These are phyloP conservation scores for Nadsonia fulvescens DNA, from an alignment of 805 yeast genomes.

Conservation along the genomic window DNA sequence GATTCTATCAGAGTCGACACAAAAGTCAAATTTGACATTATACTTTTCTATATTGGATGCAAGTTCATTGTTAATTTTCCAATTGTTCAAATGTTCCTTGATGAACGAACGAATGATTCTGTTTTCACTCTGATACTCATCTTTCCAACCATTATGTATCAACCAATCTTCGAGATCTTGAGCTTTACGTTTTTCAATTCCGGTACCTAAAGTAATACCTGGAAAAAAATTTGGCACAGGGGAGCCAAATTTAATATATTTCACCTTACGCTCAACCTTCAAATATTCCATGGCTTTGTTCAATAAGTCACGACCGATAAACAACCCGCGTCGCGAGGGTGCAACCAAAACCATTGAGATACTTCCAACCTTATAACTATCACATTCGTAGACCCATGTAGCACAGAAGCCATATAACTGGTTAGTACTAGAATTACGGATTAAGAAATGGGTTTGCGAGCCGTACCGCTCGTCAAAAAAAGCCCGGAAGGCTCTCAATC, in stretches of 20 bases:
- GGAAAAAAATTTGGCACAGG: conserved; percentile 28
- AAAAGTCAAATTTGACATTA: too few species aligned
- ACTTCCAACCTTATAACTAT: conserved; percentile 24
- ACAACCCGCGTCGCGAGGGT: conserved; percentile 33
- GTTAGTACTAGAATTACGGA: conserved; percentile 36
- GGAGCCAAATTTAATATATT: conserved; percentile 25
- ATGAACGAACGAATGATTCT: too few species aligned
- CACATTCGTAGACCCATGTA: conserved; percentile 31
- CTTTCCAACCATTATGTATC: too few species aligned
- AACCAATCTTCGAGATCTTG: too few species aligned
- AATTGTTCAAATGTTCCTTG: too few species aligned
- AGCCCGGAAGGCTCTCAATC: conserved; percentile 10
- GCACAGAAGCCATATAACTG: conserved; percentile 34
- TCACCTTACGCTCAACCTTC: conserved; percentile 25
- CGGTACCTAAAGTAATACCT: conserved; percentile 10
- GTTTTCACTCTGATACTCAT: too few species aligned
- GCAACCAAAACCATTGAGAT: conserved; percentile 33
- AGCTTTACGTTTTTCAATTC: too few species aligned
- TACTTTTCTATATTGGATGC: too few species aligned
- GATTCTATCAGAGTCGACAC: too few species aligned
- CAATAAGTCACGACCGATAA: conserved; percentile 37
- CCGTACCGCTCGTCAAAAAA: too few species aligned
- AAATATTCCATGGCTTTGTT: conserved; percentile 34
- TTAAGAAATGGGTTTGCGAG: conserved; percentile 33
- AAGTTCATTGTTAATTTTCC: too few species aligned